phyloP scores from a whole-genome alignment of 768 basidiomycete species.

The Floccularia luteovirens region DNA sequence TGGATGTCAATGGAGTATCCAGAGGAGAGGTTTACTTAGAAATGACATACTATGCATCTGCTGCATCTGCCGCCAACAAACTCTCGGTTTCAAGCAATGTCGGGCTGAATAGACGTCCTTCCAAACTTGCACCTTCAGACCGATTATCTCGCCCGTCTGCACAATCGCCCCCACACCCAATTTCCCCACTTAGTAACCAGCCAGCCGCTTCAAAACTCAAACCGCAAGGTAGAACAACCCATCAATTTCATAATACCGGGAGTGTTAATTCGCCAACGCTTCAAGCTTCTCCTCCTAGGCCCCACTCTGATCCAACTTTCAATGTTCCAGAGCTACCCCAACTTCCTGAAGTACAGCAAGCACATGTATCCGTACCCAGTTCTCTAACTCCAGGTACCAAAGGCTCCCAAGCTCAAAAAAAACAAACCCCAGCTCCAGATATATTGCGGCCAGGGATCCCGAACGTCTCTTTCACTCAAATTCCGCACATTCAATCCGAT shows the following conservation, averaged over 20 bases:
- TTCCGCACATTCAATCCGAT: neutral
- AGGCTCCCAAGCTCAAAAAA: slow-evolving; percentile 10
- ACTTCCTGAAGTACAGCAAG: slow-evolving; percentile 20
- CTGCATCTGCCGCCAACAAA: slow-evolving; percentile 36
- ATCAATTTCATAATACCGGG: no score
- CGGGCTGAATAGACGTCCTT: slow-evolving; percentile 35
- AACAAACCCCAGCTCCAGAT: slow-evolving; percentile 1
- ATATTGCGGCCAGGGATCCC: neutral
- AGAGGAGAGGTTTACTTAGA: slow-evolving; percentile 89
- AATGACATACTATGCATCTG: slow-evolving; percentile 85
- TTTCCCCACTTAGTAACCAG: neutral
- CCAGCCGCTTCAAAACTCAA: neutral
- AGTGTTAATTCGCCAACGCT: neutral
- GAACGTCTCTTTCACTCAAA: neutral
- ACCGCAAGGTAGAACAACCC: no score
- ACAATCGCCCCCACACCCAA: neutral
- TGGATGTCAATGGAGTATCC: slow-evolving; percentile 37
- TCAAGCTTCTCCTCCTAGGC: slow-evolving; percentile 13
- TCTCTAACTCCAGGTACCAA: slow-evolving; percentile 10
- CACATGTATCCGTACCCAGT: slow-evolving; percentile 2
- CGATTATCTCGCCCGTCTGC: slow-evolving; percentile 35
- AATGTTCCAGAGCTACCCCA: slow-evolving; percentile 30
- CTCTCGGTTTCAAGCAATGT: slow-evolving; percentile 14
- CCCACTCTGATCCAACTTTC: slow-evolving; percentile 12
- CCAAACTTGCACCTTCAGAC: slow-evolving; percentile 45